Evolutionary conservation across 108 stramenopile genomes (phyloP).

Genomic region (Skeletonema marinoi): DNA sequence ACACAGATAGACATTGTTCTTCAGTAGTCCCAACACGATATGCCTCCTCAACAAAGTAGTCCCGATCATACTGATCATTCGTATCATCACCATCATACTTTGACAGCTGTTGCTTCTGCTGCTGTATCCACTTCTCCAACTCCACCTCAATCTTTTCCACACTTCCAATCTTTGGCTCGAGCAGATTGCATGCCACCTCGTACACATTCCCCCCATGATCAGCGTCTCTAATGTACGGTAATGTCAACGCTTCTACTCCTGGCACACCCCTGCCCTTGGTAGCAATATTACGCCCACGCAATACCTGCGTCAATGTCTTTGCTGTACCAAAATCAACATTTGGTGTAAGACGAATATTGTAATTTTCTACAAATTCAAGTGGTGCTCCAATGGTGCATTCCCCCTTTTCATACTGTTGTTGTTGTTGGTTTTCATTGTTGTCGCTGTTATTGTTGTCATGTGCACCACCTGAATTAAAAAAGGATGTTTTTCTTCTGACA

Average conservation of each 20-base stretch:
- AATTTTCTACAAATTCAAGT: constrained; percentile 78
- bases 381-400: constrained; percentile 71
- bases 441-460: constrained; percentile 2
- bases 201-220: constrained; percentile 36
- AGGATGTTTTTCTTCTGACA: constrained; percentile 72
- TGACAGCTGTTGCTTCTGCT: neutral
- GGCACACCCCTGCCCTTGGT: constrained; percentile 53
- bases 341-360: constrained; percentile 71
- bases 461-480: constrained; percentile 61
- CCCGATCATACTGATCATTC: neutral
- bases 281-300: constrained; percentile 66
- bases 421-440: neutral
- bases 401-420: neutral
- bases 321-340: constrained; percentile 48
- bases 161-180: constrained; percentile 53
- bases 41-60: constrained; percentile 48
- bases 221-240: constrained; percentile 49
- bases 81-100: neutral
- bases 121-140: constrained; percentile 54
- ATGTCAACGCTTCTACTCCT: constrained; percentile 83
- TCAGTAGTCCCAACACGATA: constrained; percentile 74
- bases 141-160: constrained; percentile 31
- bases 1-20: constrained; percentile 46
- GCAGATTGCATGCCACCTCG: constrained; percentile 86
- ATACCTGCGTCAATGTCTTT: constrained; percentile 54